Evolutionary conservation across 768 basidiomycete genomes (phyloP).

Genomic region (Galerina sulciceps): DNA sequence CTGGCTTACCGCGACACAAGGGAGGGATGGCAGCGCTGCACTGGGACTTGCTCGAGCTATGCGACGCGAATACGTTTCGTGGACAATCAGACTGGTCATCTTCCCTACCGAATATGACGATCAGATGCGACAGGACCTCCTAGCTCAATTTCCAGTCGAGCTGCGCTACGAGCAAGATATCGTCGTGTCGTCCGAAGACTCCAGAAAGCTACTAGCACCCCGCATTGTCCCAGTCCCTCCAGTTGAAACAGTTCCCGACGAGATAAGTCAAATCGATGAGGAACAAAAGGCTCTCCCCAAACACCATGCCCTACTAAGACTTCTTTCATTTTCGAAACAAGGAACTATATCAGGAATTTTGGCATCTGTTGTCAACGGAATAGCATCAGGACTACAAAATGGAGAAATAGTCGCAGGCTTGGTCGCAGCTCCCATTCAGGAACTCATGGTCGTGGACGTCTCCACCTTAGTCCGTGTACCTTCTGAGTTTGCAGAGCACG

Average conservation of each 20-base stretch:
- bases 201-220: background rate
- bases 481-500: conserved; percentile 1
- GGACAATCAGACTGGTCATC: conserved; percentile 31
- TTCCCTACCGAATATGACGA: conserved; percentile 25
- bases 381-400: background rate
- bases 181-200: background rate
- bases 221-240: conserved; percentile 8
- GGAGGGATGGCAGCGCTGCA: conserved; percentile 30
- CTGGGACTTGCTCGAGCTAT: conserved; percentile 34
- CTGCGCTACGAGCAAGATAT: conserved; percentile 14
- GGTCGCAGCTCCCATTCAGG: conserved; percentile 1
- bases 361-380: conserved; percentile 7
- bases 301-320: conserved; percentile 8
- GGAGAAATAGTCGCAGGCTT: conserved; percentile 14
- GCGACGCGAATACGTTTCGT: conserved; percentile 31
- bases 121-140: conserved; percentile 11
- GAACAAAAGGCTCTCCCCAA: background rate
- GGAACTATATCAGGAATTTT: conserved; percentile 5
- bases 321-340: conserved; percentile 13
- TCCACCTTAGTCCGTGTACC: conserved; percentile 6
- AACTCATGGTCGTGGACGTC: conserved; percentile 14
- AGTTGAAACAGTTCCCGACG: background rate
- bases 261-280: background rate
- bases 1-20: conserved; percentile 31
- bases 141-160: conserved; percentile 8